phyloP scores from a whole-genome alignment of 495 filamentous ascomycete genomes.

The Aspergillus nanangensis region DNA sequence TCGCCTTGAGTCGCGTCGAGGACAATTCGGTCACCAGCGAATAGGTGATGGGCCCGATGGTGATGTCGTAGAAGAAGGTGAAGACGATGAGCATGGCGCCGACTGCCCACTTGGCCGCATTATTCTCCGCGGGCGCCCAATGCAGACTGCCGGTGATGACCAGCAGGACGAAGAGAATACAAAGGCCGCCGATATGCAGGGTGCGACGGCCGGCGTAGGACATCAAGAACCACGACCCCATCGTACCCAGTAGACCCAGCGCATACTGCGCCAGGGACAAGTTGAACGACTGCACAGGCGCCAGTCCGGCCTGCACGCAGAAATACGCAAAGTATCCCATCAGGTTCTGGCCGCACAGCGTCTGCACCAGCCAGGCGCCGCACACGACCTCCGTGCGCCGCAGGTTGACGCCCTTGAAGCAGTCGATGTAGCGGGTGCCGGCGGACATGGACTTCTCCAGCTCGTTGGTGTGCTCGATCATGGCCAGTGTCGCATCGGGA shows the following conservation, averaged over 20 bases:
- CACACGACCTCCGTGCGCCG: constrained; percentile 66
- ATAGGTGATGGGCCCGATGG: constrained; percentile 68
- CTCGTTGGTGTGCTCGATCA: constrained; percentile 70
- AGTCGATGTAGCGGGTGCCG: constrained; percentile 59
- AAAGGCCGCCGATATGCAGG: constrained; percentile 60
- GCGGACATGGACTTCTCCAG: constrained; percentile 56
- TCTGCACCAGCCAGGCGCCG: constrained; percentile 69
- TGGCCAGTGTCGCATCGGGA: constrained; percentile 61
- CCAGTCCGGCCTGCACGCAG: constrained; percentile 60
- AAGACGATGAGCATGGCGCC: constrained; percentile 58
- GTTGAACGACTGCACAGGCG: constrained; percentile 50
- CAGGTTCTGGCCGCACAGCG: constrained; percentile 62
- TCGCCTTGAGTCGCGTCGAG: constrained; percentile 60
- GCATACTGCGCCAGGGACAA: constrained; percentile 64
- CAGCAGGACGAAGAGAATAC: constrained; percentile 51
- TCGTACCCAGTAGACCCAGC: constrained; percentile 59
- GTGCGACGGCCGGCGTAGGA: constrained; percentile 57
- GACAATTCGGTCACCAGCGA: constrained; percentile 65
- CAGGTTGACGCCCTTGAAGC: constrained; percentile 63
- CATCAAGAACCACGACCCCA: constrained; percentile 65
- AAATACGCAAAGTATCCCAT: constrained; percentile 70
- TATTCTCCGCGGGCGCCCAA: constrained; percentile 45
- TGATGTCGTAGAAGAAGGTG: constrained; percentile 61
- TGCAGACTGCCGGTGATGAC: constrained; percentile 61
- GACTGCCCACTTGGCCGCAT: constrained; percentile 22